Percentiles rank a stretch among this genome's conserved stretches.
phyloP scores from a whole-genome alignment of 129 eudicot species.

The Daucus carota region DNA sequence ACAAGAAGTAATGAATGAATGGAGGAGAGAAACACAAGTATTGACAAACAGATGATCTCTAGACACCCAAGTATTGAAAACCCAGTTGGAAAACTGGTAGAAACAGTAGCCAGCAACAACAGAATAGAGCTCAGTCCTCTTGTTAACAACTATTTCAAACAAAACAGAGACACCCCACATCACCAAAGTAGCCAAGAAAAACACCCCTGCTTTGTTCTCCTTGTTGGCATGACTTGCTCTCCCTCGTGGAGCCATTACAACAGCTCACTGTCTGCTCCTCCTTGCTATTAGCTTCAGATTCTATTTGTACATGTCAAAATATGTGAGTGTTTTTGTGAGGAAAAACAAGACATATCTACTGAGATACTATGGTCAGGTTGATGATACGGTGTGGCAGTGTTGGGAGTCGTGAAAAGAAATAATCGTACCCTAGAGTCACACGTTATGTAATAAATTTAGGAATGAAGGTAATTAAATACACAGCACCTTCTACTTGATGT shows the following conservation, averaged over 20 bases:
- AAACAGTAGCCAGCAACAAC: conserved; percentile 50
- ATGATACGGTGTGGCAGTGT: not conserved
- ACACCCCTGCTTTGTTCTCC: conserved; percentile 33
- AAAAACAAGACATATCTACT: no score
- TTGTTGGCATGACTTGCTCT: conserved; percentile 13
- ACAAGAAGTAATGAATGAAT: conserved; percentile 65
- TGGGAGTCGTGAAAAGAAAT: not conserved
- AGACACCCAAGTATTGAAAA: conserved; percentile 48
- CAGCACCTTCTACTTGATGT: no score
- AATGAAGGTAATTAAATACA: not conserved
- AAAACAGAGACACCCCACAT: conserved; percentile 80
- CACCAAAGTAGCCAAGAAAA: conserved; percentile 71
- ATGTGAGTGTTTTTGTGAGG: no score
- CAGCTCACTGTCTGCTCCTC: not conserved
- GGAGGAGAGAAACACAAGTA: conserved; percentile 87
- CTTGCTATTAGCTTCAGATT: not conserved
- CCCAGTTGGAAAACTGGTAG: conserved; percentile 65
- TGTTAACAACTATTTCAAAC: conserved; percentile 56
- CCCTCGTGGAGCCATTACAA: not conserved
- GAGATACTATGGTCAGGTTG: not conserved
- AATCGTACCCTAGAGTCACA: not conserved
- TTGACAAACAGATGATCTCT: conserved; percentile 82
- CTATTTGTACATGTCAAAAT: not conserved
- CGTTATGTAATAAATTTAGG: not conserved
- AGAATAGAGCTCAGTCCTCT: conserved; percentile 43